These are phyloP conservation scores for Tolypocladium tundrense DNA, from an alignment of 2,329 filamentous ascomycete genomes.

Conservation along the genomic window DNA sequence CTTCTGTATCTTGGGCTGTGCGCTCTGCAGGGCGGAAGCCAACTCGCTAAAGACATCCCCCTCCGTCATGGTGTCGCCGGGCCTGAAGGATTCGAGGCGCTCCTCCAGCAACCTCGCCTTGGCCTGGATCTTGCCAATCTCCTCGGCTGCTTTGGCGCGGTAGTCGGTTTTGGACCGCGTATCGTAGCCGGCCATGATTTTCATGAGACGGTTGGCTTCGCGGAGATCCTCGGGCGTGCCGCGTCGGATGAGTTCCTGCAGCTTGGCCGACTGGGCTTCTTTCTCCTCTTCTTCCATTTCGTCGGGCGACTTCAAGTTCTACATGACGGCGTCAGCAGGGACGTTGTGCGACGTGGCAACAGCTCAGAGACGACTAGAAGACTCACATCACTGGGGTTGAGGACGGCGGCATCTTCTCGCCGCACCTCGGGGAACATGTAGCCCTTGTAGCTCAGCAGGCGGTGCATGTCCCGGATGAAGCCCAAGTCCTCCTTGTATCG, in stretches of 20 bases:
- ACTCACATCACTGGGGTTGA: slow-evolving; percentile 93
- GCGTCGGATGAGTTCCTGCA: slow-evolving; percentile 89
- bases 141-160: slow-evolving; percentile 91
- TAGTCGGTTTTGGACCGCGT: slow-evolving; percentile 95
- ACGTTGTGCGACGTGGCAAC: slow-evolving; percentile 20
- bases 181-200: slow-evolving; percentile 97
- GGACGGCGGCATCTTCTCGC: slow-evolving; percentile 85
- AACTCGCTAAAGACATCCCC: slow-evolving; percentile 72
- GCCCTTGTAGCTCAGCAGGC: slow-evolving; percentile 89
- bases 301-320: slow-evolving; percentile 93
- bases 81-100: slow-evolving; percentile 73
- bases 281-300: slow-evolving; percentile 98
- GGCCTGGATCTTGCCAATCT: slow-evolving; percentile 88
- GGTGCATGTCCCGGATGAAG: slow-evolving; percentile 96
- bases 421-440: slow-evolving; percentile 91
- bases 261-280: slow-evolving; percentile 92
- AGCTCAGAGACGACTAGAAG: slow-evolving; percentile 10
- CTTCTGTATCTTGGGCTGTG: slow-evolving; percentile 96
- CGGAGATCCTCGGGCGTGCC: slow-evolving; percentile 88
- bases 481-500: slow-evolving; percentile 95
- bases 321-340: slow-evolving; percentile 16
- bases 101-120: slow-evolving; percentile 90
- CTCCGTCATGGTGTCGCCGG: slow-evolving; percentile 66
- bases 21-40: slow-evolving; percentile 77
- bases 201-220: slow-evolving; percentile 96